These are phyloP conservation scores for Yamadazyma diospyri DNA, from an alignment of 1,139 yeast genomes.

Conservation along the genomic window DNA sequence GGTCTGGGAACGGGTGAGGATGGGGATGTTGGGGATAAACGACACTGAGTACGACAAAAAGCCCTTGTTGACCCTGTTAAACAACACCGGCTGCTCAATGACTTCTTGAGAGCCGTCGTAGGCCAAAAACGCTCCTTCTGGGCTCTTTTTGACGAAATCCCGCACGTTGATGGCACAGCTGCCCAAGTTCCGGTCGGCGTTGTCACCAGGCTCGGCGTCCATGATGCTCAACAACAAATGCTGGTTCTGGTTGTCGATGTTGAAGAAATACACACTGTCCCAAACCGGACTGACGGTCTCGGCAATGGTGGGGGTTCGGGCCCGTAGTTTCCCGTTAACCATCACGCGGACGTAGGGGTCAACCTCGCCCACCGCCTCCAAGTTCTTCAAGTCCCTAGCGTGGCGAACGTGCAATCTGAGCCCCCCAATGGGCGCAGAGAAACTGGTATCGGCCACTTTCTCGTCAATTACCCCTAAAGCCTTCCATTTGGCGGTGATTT, in stretches of 20 bases:
- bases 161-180: constrained; percentile 48
- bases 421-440: constrained; percentile 63
- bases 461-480: constrained; percentile 59
- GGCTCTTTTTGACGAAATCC: constrained; percentile 47
- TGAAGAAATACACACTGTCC: constrained; percentile 57
- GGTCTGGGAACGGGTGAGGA: constrained; percentile 55
- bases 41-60: constrained; percentile 53
- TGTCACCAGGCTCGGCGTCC: constrained; percentile 63
- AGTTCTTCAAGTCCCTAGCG: constrained; percentile 54
- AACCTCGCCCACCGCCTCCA: constrained; percentile 64
- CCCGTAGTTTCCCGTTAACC: constrained; percentile 55
- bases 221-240: constrained; percentile 53
- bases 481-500: constrained; percentile 63
- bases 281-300: constrained; percentile 55
- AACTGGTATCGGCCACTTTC: constrained; percentile 38
- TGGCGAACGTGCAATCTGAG: constrained; percentile 55
- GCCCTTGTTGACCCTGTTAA: constrained; percentile 47
- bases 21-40: constrained; percentile 61
- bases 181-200: constrained; percentile 62
- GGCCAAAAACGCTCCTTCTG: constrained; percentile 44
- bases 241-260: constrained; percentile 61
- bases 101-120: constrained; percentile 50
- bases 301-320: constrained; percentile 53
- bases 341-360: constrained; percentile 68
- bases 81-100: constrained; percentile 44